Conservation (phyloP, 768 basidiomycete species). For the Kwoniella heveanensis region DNA sequence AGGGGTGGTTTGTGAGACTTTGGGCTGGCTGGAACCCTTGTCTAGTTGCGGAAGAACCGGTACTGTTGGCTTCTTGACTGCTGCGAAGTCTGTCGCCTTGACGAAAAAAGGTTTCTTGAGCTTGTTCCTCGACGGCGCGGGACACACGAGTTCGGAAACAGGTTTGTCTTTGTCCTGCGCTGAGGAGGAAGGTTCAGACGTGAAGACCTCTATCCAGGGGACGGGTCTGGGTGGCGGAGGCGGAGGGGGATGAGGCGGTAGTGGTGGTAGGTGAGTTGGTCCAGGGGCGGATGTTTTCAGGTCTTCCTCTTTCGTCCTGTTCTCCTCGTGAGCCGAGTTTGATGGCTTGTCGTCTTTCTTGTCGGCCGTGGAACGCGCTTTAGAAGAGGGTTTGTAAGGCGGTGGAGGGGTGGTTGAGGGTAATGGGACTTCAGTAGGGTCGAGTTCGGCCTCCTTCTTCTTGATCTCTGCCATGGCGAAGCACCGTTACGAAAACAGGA, state of each 20-base stretch:
- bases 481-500: too few species aligned
- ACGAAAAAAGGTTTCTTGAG: too few species aligned
- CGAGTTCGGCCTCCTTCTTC: constrained; percentile 1
- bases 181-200: neutral
- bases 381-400: constrained; percentile 4
- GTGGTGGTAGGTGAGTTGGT: too few species aligned
- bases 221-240: constrained; percentile 9
- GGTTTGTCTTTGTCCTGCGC: neutral
- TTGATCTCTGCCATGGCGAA: neutral
- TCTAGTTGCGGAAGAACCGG: too few species aligned
- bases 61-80: too few species aligned
- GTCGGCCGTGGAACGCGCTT: neutral
- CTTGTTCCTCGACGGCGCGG: too few species aligned
- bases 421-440: constrained; percentile 6
- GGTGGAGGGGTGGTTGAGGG: constrained; percentile 13
- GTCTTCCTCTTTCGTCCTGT: neutral
- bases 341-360: neutral
- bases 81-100: too few species aligned
- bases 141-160: too few species aligned
- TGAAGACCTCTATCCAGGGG: constrained; percentile 4
- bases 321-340: neutral
- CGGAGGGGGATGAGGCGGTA: neutral
- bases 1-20: neutral
- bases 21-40: too few species aligned
- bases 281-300: neutral